Percentiles rank a stretch among this genome's conserved stretches.
These are phyloP conservation scores for Rhododendron kiyosumense DNA, from an alignment of 148 eudicot genomes.

Conservation along the genomic window DNA sequence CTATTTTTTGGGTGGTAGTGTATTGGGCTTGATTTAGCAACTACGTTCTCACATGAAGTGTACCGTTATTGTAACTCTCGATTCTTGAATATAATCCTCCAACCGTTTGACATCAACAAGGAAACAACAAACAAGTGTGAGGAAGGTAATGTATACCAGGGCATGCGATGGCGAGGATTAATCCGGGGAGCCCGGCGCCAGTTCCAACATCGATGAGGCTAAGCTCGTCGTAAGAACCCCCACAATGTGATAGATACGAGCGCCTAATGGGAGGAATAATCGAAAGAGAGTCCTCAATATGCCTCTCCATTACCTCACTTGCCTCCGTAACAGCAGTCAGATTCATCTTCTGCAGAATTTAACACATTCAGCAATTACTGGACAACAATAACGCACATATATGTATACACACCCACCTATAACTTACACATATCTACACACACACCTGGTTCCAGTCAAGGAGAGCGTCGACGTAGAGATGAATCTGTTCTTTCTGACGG, in stretches of 20 bases:
- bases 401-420: background rate
- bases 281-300: slow-evolving; percentile 79
- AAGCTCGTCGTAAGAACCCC: slow-evolving; percentile 37
- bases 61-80: background rate
- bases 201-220: slow-evolving; percentile 79
- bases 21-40: background rate
- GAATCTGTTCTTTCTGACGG: slow-evolving; percentile 50
- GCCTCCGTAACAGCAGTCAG: slow-evolving; percentile 70
- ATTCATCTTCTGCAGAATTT: slow-evolving; percentile 73
- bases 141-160: slow-evolving; percentile 43
- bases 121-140: background rate
- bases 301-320: slow-evolving; percentile 80
- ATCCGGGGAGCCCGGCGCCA: slow-evolving; percentile 91
- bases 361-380: slow-evolving; percentile 5
- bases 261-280: slow-evolving; percentile 55
- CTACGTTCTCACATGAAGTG: background rate
- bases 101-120: background rate
- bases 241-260: slow-evolving; percentile 48
- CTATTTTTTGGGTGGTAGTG: background rate
- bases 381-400: background rate
- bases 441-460: slow-evolving; percentile 83
- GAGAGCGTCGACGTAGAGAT: slow-evolving; percentile 64
- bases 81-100: background rate
- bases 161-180: slow-evolving; percentile 83
- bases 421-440: too few species aligned